A percentile compares a stretch with the other conserved stretches of the same genome.
These are phyloP conservation scores for Chlamydomonas sp. DNA, from an alignment of 139 green algal species.

Conservation along the genomic window DNA sequence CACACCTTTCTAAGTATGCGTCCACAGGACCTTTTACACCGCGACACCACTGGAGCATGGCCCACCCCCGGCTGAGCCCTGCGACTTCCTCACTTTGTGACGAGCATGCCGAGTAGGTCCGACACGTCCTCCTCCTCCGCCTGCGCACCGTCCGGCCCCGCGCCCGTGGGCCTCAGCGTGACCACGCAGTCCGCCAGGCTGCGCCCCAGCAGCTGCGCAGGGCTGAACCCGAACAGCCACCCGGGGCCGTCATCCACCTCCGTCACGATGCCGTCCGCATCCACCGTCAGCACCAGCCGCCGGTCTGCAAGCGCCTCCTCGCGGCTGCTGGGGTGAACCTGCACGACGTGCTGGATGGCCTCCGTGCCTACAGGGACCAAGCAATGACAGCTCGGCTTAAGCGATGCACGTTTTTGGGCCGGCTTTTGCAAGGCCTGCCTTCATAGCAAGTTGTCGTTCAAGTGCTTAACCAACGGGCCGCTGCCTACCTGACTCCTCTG, in stretches of 20 bases:
- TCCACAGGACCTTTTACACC: too few relatives aligned
- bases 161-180: not conserved
- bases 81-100: too few relatives aligned
- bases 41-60: too few relatives aligned
- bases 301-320: slow-evolving; percentile 21
- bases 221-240: slow-evolving; percentile 29
- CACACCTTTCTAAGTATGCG: too few relatives aligned
- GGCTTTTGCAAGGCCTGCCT: not conserved
- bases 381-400: too few relatives aligned
- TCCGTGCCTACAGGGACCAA: too few relatives aligned
- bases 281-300: slow-evolving; percentile 42
- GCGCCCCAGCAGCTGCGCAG: slow-evolving; percentile 7
- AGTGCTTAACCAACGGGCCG: not conserved
- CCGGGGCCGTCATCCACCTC: slow-evolving; percentile 26
- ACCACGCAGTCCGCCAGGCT: slow-evolving; percentile 24
- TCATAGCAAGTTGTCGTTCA: too few relatives aligned
- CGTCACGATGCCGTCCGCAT: slow-evolving; percentile 27
- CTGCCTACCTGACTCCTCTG: not conserved
- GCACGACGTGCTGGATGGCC: not conserved
- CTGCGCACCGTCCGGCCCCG: too few relatives aligned
- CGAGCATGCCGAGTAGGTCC: too few relatives aligned
- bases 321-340: not conserved
- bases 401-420: not conserved
- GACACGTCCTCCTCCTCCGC: too few relatives aligned
- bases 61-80: too few relatives aligned